These are phyloP conservation scores for Nothophoma quercina DNA, from an alignment of 2,329 filamentous ascomycete genomes.

Conservation along the genomic window DNA sequence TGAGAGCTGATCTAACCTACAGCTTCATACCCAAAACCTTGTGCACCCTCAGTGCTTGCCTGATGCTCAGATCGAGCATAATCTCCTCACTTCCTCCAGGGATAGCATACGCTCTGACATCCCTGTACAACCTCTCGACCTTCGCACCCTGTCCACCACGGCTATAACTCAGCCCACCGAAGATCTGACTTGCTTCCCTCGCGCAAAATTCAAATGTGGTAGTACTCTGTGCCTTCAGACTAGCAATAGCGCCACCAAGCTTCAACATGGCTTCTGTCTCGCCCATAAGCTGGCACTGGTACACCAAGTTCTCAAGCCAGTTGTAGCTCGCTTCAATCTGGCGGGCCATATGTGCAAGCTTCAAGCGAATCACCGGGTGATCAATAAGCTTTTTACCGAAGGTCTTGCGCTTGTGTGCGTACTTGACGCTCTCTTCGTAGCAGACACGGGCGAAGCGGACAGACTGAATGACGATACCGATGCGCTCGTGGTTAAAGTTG, in stretches of 20 bases:
- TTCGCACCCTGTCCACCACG: conserved; percentile 94
- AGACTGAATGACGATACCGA: conserved; percentile 98
- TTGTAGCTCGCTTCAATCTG: conserved; percentile 97
- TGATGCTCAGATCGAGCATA: conserved; percentile 95
- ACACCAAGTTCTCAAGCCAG: conserved; percentile 96
- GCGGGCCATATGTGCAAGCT: conserved; percentile 96
- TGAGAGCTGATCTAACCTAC: conserved; percentile 63
- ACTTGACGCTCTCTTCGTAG: conserved; percentile 96
- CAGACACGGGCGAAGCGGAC: conserved; percentile 95
- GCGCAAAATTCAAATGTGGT: conserved; percentile 98
- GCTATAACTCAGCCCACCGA: conserved; percentile 90
- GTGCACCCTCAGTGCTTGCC: conserved; percentile 87
- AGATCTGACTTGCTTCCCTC: conserved; percentile 95
- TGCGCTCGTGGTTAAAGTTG: conserved; percentile 99
- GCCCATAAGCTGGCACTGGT: conserved; percentile 90
- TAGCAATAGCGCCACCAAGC: conserved; percentile 91
- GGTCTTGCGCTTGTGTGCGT: conserved; percentile 94
- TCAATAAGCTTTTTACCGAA: conserved; percentile 97
- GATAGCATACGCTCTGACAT: conserved; percentile 93
- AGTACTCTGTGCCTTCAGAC: conserved; percentile 92
- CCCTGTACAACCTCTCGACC: conserved; percentile 91
- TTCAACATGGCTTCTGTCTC: conserved; percentile 96
- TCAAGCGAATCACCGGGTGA: conserved; percentile 95
- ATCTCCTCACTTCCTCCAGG: conserved; percentile 97
- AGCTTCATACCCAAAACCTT: conserved; percentile 96